A percentile compares a stretch with the other conserved stretches of the same genome.
Conservation (phyloP, 768 basidiomycete genomes). For the Lentinula boryana region DNA sequence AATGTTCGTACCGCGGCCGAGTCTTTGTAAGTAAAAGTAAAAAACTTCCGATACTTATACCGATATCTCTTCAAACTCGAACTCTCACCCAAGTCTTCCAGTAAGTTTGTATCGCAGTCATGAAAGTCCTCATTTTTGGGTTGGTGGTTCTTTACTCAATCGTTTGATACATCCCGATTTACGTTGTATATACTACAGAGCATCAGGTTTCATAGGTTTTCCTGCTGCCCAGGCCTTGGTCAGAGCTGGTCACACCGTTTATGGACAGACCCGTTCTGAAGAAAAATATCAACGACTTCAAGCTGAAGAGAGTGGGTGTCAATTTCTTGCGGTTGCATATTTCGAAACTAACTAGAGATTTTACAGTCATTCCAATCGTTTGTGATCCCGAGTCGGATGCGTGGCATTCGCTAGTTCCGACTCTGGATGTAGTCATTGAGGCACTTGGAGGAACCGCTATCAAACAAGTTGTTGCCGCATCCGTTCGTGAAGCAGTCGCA, state of each 20-base stretch:
- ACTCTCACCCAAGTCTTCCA: not conserved
- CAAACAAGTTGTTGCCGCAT: conserved; percentile 13
- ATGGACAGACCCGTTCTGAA: conserved; percentile 34
- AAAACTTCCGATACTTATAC: not conserved
- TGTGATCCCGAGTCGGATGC: conserved; percentile 16
- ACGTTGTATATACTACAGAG: conserved; percentile 18
- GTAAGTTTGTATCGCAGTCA: conserved; percentile 1
- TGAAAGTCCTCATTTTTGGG: conserved; percentile 23
- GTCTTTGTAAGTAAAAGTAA: not conserved
- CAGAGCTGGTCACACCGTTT: conserved; percentile 40
- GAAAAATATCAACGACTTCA: conserved; percentile 26
- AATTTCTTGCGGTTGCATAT: not conserved
- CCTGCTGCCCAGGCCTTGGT: conserved; percentile 38
- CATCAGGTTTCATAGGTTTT: conserved; percentile 38
- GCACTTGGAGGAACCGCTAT: conserved; percentile 20
- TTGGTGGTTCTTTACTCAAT: conserved; percentile 1
- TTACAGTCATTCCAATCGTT: conserved; percentile 30
- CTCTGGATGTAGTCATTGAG: conserved; percentile 29
- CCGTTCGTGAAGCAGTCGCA: conserved; percentile 18
- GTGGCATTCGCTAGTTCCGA: conserved; percentile 21
- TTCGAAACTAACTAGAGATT: not conserved
- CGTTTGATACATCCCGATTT: not conserved
- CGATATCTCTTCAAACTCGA: not conserved
- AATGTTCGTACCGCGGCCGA: not conserved
- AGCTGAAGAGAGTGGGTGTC: conserved; percentile 32